Evolutionary conservation across 768 basidiomycete genomes (phyloP), one percentile per base, ranked within the genome.

Genomic region (Lepiota brunneoincarnata): DNA sequence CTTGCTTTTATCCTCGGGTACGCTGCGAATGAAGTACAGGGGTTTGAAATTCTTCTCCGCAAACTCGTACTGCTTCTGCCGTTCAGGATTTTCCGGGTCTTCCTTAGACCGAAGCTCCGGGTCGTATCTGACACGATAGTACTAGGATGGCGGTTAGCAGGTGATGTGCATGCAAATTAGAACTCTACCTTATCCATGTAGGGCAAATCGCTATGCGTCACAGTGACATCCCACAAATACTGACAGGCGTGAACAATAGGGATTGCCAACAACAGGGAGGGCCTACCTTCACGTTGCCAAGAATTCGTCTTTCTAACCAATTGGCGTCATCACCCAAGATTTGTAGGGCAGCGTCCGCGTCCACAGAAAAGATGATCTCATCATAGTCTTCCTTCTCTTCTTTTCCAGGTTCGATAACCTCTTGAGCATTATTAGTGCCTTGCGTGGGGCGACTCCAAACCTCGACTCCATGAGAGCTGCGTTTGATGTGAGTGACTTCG

Each of bases 201-300:
- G 0, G 67, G 65, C 1, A 72, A 54, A 49, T 80, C 77, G 36
- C 66, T 71, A 58, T 82, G 81, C 2, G 79, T 81, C 28, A 81
- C 76, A 0, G 75, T 77, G n/a, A 77, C 64, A 48, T 79, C 74
- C 65, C 72, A 71, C 10, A 75, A 66, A 51, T 76, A 75, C 64
- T 68, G 26, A 11, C 40, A 23, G 31, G 1, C 6, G 20, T 36
- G 35, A 24, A 49, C 11, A 20, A 28, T 12, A 28, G 41, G 42
- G 18, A 37, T 34, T 12, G 23, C 9, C 3, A 39, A 39, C 11
- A n/a, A 52, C 11, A 6, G 18, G 17, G 3, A 18, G 14, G 11
- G 36, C 43, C 3, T 31, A 66, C 67, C 57, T 68, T 69, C 31
- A 67, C 66, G 55, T 68, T 68, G 34, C 67, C 64, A n/a, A 70